Evolutionary conservation across 176 grass and related monocot species (phyloP).

Genomic region (Areca catechu): DNA sequence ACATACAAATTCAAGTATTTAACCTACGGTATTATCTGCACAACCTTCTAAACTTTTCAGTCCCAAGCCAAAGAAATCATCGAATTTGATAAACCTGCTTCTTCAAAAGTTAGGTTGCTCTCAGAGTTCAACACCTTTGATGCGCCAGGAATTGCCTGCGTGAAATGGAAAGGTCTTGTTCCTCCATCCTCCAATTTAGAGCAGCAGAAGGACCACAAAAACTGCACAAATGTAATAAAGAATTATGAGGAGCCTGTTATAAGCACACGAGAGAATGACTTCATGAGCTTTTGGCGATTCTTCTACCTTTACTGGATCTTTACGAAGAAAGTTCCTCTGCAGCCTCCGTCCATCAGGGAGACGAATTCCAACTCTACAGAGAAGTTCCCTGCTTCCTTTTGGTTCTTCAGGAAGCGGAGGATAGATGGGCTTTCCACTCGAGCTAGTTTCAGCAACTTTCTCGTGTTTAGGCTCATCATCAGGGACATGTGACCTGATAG

Average conservation of each 20-base stretch:
- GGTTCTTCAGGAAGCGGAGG: slow-evolving; percentile 80
- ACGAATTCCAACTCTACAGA: slow-evolving; percentile 73
- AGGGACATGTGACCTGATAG: slow-evolving; percentile 4
- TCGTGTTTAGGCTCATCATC: slow-evolving; percentile 22
- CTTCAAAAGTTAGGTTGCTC: slow-evolving; percentile 57
- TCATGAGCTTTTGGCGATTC: neutral
- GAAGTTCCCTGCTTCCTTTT: slow-evolving; percentile 51
- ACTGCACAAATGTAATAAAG: slow-evolving; percentile 21
- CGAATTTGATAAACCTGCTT: slow-evolving; percentile 67
- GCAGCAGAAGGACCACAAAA: slow-evolving; percentile 83
- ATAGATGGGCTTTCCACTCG: slow-evolving; percentile 39
- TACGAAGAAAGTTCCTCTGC: slow-evolving; percentile 66
- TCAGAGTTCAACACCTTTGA: slow-evolving; percentile 43
- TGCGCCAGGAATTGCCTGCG: slow-evolving; percentile 46
- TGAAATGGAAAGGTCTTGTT: slow-evolving; percentile 61
- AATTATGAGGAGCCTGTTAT: neutral
- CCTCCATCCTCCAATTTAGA: slow-evolving; percentile 42
- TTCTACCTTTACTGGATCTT: slow-evolving; percentile 66
- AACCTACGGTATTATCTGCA: no score
- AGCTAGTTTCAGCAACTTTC: slow-evolving; percentile 27
- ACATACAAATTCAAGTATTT: no score
- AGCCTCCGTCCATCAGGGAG: slow-evolving; percentile 62
- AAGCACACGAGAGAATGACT: neutral
- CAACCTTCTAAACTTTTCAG: slow-evolving; percentile 6
- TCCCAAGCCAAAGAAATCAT: slow-evolving; percentile 81